Percentiles rank a stretch among this genome's conserved stretches.
Evolutionary conservation across 495 filamentous ascomycete genomes (phyloP).

Genomic region (Lophiotrema nucula): DNA sequence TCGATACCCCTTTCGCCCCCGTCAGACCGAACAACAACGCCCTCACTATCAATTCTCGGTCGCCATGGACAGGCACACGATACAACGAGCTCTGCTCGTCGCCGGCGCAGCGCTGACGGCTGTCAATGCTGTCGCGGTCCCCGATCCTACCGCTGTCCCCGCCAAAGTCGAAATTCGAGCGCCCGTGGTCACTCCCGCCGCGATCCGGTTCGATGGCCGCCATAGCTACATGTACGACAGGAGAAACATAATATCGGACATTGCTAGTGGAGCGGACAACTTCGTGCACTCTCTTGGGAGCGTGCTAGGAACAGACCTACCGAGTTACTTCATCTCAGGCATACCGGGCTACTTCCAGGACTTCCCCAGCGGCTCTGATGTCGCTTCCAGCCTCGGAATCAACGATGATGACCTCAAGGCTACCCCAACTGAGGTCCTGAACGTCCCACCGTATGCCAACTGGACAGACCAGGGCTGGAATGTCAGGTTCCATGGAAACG

Average conservation of each 20-base stretch:
- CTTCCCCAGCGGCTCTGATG: conserved; percentile 60
- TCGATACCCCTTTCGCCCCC: too few relatives aligned
- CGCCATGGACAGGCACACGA: too few relatives aligned
- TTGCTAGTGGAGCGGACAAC: conserved; percentile 21
- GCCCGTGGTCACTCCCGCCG: conserved; percentile 29
- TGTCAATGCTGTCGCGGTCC: conserved; percentile 24
- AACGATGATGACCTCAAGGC: conserved; percentile 55
- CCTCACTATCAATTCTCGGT: too few relatives aligned
- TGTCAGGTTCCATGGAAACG: conserved; percentile 71
- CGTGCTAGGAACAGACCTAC: conserved; percentile 27
- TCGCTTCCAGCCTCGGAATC: conserved; percentile 60
- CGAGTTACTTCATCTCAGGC: conserved; percentile 27
- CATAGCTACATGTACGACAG: conserved; percentile 27
- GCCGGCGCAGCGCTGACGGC: neutral
- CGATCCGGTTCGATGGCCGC: conserved; percentile 19
- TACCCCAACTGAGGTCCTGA: conserved; percentile 67
- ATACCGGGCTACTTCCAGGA: conserved; percentile 66
- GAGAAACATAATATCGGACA: conserved; percentile 27
- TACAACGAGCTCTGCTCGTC: conserved; percentile 2
- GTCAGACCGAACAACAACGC: too few relatives aligned
- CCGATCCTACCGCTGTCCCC: conserved; percentile 25
- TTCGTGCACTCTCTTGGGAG: conserved; percentile 20
- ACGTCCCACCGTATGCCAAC: conserved; percentile 75
- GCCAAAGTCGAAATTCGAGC: conserved; percentile 14
- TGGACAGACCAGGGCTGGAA: conserved; percentile 77